Evolutionary conservation across 2,329 filamentous ascomycete genomes (phyloP), one percentile per base, ranked within the genome.

Genomic region (Alternaria rosae): DNA sequence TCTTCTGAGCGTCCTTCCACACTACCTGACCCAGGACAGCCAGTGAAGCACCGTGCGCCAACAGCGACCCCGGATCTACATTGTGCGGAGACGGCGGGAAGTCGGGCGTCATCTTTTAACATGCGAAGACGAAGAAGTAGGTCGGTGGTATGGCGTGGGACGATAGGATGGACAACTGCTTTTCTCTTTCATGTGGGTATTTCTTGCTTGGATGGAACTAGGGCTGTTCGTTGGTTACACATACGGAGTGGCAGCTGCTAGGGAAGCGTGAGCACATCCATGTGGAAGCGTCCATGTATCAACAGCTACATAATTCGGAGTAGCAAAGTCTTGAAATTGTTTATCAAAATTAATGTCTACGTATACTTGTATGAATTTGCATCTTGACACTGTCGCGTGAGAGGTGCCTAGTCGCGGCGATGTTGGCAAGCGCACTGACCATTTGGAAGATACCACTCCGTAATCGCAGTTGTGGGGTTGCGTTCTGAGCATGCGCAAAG

Each of bases 1-100:
- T 99, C 85, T 99, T 99, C 82, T 99, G 89, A 85, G 64, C 61
- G 60, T 54, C 67, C 66, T 64, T 61, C 66, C 66, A 65, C 66
- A 69, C 61, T 67, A 69, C 61, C 64, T 53, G 63, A 56, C 57
- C 11, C 54, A 52, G 44, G 54, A 62, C 54, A 52, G 65, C 59
- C 63, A 72, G 66, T 52, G 52, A 61, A 45, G 62, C 67, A 61
- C 58, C 44, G 61, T 68, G 67, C 64, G 70, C 67, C 67, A 69
- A 61, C 25, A 51, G 64, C 65, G 61, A 65, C 63, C 61, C 69
- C 68, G 65, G 62, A 74, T 72, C 66, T 66, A 58, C 51, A 54
- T 17, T 62, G 55, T 41, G 54, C 41, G 25, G 42, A 57, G 65
- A 62, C 54, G 60, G 68, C 66, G 70, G 66, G 64, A 63, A 64